A percentile compares a stretch with the other conserved stretches of the same genome.
phyloP scores from a whole-genome alignment of 2,329 filamentous ascomycete genomes.

The Paraconiothyrium sp. region DNA sequence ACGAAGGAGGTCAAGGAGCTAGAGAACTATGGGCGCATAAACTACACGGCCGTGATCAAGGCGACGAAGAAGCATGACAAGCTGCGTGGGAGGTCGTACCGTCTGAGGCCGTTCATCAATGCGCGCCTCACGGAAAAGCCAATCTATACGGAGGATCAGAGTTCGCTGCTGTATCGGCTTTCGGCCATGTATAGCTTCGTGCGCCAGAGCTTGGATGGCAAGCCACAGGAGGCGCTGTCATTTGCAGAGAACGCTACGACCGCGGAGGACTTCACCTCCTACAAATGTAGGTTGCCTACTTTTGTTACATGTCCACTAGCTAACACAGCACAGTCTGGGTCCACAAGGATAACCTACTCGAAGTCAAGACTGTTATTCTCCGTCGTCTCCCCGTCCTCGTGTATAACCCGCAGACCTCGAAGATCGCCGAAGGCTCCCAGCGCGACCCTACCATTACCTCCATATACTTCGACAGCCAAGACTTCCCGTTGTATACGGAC shows the following conservation, averaged over 20 bases:
- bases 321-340: slow-evolving; percentile 78
- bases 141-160: slow-evolving; percentile 95
- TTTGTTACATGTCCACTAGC: slow-evolving; percentile 13
- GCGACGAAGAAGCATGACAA: slow-evolving; percentile 99
- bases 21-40: slow-evolving; percentile 93
- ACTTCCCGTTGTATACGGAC: slow-evolving; percentile 84
- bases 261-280: slow-evolving; percentile 78
- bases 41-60: slow-evolving; percentile 98
- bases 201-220: slow-evolving; percentile 79
- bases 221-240: slow-evolving; percentile 54
- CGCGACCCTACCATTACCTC: slow-evolving; percentile 91
- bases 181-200: slow-evolving; percentile 97
- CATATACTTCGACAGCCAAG: slow-evolving; percentile 90
- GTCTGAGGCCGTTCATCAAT: slow-evolving; percentile 89
- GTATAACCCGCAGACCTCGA: slow-evolving; percentile 87
- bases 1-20: slow-evolving; percentile 91
- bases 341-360: slow-evolving; percentile 91
- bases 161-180: slow-evolving; percentile 84
- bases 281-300: slow-evolving; percentile 75
- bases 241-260: slow-evolving; percentile 53
- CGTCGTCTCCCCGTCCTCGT: slow-evolving; percentile 90
- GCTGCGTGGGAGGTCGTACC: slow-evolving; percentile 85
- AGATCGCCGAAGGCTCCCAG: slow-evolving; percentile 79
- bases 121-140: slow-evolving; percentile 86
- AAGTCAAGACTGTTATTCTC: slow-evolving; percentile 95